These are phyloP conservation scores for Halophytophthora batemanensis DNA, from an alignment of 352 stramenopile species.

Conservation along the genomic window DNA sequence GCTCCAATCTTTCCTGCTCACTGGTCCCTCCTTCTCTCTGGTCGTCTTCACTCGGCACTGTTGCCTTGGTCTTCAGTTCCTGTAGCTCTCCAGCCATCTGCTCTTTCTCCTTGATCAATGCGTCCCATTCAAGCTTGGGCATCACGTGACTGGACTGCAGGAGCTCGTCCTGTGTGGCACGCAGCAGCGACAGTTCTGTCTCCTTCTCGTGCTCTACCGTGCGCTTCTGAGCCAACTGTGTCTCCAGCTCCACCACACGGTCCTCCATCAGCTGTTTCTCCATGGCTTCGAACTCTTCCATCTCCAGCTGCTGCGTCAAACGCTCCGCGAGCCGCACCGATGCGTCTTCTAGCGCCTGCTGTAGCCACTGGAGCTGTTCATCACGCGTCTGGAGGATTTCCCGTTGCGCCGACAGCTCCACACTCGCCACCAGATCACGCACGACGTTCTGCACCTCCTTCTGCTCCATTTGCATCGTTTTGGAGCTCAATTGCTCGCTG, in stretches of 20 bases:
- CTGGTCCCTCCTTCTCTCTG: slow-evolving; percentile 5
- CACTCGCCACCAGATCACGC: slow-evolving; percentile 27
- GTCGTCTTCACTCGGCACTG: slow-evolving; percentile 5
- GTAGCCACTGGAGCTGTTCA: slow-evolving; percentile 13
- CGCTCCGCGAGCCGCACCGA: slow-evolving; percentile 11
- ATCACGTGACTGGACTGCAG: slow-evolving; percentile 19
- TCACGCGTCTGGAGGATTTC: slow-evolving; percentile 5
- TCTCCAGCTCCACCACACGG: slow-evolving; percentile 50
- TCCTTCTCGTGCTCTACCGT: slow-evolving; percentile 41
- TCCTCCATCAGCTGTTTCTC: slow-evolving; percentile 52
- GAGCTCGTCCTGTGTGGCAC: slow-evolving; percentile 28
- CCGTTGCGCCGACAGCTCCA: slow-evolving; percentile 24
- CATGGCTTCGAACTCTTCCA: slow-evolving; percentile 41
- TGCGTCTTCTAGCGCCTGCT: slow-evolving; percentile 20
- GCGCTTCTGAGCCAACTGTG: slow-evolving; percentile 38
- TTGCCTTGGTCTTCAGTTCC: slow-evolving; percentile 14
- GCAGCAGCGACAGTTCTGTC: slow-evolving; percentile 29
- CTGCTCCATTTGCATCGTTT: slow-evolving; percentile 18
- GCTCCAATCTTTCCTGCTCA: slow-evolving; percentile 17
- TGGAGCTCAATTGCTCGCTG: slow-evolving; percentile 14
- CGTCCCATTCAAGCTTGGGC: slow-evolving; percentile 21
- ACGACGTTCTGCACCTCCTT: slow-evolving; percentile 35
- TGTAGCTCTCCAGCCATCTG: slow-evolving; percentile 16
- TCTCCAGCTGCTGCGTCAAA: slow-evolving; percentile 14
- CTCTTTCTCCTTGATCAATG: slow-evolving; percentile 21